Evolutionary conservation across 441 rosid genomes (phyloP).

Genomic region (Gossypium davidsonii): DNA sequence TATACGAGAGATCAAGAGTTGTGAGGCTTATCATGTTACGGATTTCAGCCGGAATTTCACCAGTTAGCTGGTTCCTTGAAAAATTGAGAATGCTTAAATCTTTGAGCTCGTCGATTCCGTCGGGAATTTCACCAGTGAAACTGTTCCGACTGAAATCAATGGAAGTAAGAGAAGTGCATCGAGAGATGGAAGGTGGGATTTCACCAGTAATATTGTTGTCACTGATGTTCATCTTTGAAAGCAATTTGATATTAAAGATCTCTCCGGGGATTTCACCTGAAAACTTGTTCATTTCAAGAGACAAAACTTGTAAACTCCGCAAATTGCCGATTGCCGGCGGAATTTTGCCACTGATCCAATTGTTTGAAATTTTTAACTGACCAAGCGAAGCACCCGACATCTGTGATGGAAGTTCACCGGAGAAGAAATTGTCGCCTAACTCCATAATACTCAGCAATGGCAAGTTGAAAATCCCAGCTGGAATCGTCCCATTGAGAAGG

Average conservation of each 20-base stretch:
- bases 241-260: conserved; percentile 39
- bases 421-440: conserved; percentile 50
- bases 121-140: conserved; percentile 50
- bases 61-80: conserved; percentile 59
- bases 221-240: conserved; percentile 42
- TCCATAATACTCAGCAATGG: conserved; percentile 44
- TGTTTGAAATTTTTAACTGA: conserved; percentile 41
- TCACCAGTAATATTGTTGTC: conserved; percentile 50
- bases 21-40: conserved; percentile 63
- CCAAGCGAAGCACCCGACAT: conserved; percentile 50
- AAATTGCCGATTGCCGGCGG: conserved; percentile 59
- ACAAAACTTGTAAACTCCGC: conserved; percentile 31
- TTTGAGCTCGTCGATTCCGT: conserved; percentile 33
- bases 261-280: conserved; percentile 49
- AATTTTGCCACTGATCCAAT: conserved; percentile 52
- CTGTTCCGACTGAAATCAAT: conserved; percentile 62
- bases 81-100: conserved; percentile 53
- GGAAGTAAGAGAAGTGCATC: conserved; percentile 39
- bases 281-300: conserved; percentile 45
- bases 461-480: conserved; percentile 57
- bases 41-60: conserved; percentile 56
- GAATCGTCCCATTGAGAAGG: conserved; percentile 53
- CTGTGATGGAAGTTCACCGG: conserved; percentile 62
- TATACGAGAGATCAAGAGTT: conserved; percentile 62
- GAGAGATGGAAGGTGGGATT: conserved; percentile 44